Conservation (phyloP, 352 stramenopile species). For the Globisporangium nagaii region DNA sequence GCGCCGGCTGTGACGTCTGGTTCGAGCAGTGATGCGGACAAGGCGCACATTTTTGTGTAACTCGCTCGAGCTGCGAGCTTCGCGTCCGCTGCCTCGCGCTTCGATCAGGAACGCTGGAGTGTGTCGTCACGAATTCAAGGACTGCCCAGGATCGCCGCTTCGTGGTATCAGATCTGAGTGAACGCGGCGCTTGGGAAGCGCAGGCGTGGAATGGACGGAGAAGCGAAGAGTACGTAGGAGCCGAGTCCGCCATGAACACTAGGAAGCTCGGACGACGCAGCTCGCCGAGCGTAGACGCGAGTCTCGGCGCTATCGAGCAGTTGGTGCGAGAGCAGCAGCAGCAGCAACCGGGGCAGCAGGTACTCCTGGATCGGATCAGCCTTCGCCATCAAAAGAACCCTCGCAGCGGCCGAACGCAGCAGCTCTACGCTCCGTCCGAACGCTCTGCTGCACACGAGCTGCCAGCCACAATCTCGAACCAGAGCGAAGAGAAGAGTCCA, state of each 20-base stretch:
- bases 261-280: conserved; percentile 1
- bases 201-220: neutral
- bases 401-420: neutral
- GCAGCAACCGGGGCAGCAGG: neutral
- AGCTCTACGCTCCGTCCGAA: neutral
- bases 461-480: neutral
- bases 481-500: neutral
- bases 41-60: conserved; percentile 57
- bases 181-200: neutral
- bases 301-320: neutral
- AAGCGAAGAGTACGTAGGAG: neutral
- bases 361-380: conserved; percentile 1
- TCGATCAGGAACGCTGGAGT: too few relatives aligned
- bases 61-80: too few relatives aligned
- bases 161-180: neutral
- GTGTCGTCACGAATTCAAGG: too few relatives aligned
- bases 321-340: neutral
- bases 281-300: neutral
- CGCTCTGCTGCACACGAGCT: neutral
- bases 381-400: neutral
- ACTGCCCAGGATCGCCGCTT: too few relatives aligned
- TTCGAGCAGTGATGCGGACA: conserved; percentile 31
- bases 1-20: conserved; percentile 15
- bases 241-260: neutral
- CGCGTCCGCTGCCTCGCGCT: too few relatives aligned